A percentile compares a stretch with the other conserved stretches of the same genome.
phyloP scores from a whole-genome alignment of 164 flowering plant species.

The Vitis amurensis region DNA sequence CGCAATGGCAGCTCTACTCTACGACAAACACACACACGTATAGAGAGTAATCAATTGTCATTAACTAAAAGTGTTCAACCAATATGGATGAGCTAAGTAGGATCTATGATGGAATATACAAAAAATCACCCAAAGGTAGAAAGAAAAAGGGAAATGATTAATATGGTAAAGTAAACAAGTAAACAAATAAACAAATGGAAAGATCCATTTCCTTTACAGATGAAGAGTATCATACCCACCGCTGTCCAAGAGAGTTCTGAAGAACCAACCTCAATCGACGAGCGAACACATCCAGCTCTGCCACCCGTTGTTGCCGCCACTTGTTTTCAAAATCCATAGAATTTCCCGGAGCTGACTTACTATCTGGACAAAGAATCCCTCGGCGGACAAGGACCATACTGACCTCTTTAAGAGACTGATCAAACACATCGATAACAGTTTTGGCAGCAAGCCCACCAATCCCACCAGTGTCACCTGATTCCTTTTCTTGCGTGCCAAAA shows the following conservation, averaged over 20 bases:
- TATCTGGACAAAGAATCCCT: slow-evolving; percentile 1
- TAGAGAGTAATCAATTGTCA: no score
- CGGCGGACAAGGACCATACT: slow-evolving; percentile 6
- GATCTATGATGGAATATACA: no score
- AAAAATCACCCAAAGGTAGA: no score
- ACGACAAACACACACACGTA: no score
- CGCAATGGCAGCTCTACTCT: no score
- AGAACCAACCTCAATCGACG: slow-evolving; percentile 59
- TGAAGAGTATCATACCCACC: background rate
- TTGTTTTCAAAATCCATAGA: slow-evolving; percentile 28
- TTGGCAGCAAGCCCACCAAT: slow-evolving; percentile 22
- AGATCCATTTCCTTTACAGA: no score
- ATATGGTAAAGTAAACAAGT: no score
- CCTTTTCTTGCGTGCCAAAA: slow-evolving; percentile 3
- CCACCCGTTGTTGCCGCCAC: slow-evolving; percentile 46
- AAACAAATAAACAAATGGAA: no score
- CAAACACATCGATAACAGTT: slow-evolving; percentile 30
- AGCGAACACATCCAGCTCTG: slow-evolving; percentile 54
- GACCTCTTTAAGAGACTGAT: slow-evolving; percentile 31
- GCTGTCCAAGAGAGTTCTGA: slow-evolving; percentile 27
- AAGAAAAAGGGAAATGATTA: no score
- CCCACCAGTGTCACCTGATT: slow-evolving; percentile 2
- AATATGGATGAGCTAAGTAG: no score
- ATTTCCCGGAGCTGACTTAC: slow-evolving; percentile 8
- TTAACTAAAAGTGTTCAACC: no score